A percentile compares a stretch with the other conserved stretches of the same genome.
These are phyloP conservation scores for Dovyalis caffra DNA, from an alignment of 345 rosid genomes.

Conservation along the genomic window DNA sequence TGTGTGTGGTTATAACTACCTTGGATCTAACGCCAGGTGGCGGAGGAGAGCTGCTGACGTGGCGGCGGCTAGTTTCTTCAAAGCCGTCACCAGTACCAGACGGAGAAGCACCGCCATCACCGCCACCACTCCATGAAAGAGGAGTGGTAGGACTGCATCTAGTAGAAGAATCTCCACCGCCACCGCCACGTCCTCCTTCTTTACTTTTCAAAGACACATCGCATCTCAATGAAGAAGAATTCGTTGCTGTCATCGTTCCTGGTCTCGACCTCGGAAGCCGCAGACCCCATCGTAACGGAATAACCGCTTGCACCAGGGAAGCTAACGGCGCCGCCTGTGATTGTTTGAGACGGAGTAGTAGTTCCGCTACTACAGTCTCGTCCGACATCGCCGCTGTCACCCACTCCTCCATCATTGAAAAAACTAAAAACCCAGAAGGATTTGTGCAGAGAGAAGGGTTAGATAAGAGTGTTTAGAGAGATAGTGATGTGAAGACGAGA, in stretches of 20 bases:
- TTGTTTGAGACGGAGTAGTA: conserved; percentile 53
- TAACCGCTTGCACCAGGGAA: conserved; percentile 35
- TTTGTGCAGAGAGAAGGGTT: neutral
- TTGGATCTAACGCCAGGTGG: conserved; percentile 66
- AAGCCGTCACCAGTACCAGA: conserved; percentile 57
- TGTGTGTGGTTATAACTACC: conserved; percentile 28
- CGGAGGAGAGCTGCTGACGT: conserved; percentile 24
- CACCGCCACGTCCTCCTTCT: conserved; percentile 11
- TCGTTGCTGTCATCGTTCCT: neutral
- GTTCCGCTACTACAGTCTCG: conserved; percentile 62
- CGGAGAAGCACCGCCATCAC: conserved; percentile 43
- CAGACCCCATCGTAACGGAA: conserved; percentile 30
- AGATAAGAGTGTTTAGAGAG: neutral
- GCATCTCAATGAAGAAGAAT: conserved; percentile 12
- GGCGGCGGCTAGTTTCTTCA: conserved; percentile 56
- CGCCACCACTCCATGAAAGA: conserved; percentile 33
- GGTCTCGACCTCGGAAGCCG: conserved; percentile 28
- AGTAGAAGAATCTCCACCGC: conserved; percentile 15
- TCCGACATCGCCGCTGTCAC: conserved; percentile 67
- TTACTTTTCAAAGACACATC: conserved; percentile 14
- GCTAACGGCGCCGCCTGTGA: conserved; percentile 26
- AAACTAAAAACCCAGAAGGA: no score
- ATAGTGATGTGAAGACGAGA: neutral
- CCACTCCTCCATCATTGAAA: conserved; percentile 53
- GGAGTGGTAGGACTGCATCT: conserved; percentile 40